Percentiles rank a stretch among this genome's conserved stretches.
phyloP scores from a whole-genome alignment of 257 asterid species.

The Nicotiana tabacum region DNA sequence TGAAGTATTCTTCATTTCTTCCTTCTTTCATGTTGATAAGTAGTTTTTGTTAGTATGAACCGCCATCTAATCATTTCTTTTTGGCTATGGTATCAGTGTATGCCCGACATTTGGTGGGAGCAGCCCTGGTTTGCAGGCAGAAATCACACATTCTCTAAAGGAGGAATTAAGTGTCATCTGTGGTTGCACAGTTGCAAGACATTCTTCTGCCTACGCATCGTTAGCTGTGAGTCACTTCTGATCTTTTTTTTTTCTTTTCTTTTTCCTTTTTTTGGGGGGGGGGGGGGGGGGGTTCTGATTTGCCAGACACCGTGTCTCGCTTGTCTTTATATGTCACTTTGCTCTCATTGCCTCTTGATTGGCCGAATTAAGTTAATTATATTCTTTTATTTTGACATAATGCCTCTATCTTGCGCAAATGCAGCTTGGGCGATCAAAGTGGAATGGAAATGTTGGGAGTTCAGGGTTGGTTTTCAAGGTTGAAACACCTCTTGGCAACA shows the following conservation, averaged over 20 bases:
- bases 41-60: background rate
- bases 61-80: background rate
- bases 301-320: background rate
- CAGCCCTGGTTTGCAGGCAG: slow-evolving; percentile 76
- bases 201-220: slow-evolving; percentile 84
- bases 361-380: too few relatives aligned
- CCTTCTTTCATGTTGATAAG: background rate
- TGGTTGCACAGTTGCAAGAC: slow-evolving; percentile 64
- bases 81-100: slow-evolving; percentile 31
- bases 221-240: slow-evolving; percentile 53
- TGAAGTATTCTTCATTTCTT: background rate
- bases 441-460: slow-evolving; percentile 90
- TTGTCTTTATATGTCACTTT: background rate
- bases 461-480: slow-evolving; percentile 75
- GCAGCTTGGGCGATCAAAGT: slow-evolving; percentile 94
- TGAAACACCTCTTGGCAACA: slow-evolving; percentile 72
- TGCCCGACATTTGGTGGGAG: slow-evolving; percentile 92
- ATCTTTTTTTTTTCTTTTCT: background rate
- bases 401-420: background rate
- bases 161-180: slow-evolving; percentile 74
- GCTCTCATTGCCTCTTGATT: too few relatives aligned
- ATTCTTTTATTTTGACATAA: background rate
- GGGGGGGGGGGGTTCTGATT: background rate
- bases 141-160: slow-evolving; percentile 73
- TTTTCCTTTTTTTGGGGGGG: background rate